phyloP scores from a whole-genome alignment of 2,329 filamentous ascomycete species.

The Fusarium nisikadoi region DNA sequence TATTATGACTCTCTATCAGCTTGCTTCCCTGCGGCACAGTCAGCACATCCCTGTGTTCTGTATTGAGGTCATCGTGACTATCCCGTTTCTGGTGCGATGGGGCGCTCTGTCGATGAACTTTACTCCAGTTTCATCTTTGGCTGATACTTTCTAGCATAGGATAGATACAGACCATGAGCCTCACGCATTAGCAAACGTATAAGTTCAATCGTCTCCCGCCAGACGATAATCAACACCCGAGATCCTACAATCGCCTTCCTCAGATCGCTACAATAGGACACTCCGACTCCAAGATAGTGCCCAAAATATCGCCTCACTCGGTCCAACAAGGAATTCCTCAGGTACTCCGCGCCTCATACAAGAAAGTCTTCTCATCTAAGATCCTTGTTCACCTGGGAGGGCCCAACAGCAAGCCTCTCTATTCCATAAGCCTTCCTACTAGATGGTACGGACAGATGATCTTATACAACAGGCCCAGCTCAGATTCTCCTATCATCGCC shows the following conservation, averaged over 20 bases:
- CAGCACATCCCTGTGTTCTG: background rate
- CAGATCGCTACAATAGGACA: conserved; percentile 2
- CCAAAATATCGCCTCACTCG: background rate
- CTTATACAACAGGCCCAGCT: conserved; percentile 2
- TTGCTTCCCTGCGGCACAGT: background rate
- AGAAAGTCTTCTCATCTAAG: conserved; percentile 10
- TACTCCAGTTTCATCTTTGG: background rate
- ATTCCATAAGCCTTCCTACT: background rate
- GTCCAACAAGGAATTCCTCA: background rate
- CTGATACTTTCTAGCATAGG: background rate
- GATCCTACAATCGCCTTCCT: background rate
- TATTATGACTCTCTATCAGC: background rate
- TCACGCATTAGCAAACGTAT: rapidly evolving
- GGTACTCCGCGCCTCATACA: conserved; percentile 6
- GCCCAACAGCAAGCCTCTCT: background rate
- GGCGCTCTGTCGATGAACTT: background rate
- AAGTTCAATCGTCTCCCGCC: no score
- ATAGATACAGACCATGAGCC: background rate
- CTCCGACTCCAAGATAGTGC: background rate
- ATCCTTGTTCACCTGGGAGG: conserved; percentile 9
- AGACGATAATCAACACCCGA: background rate
- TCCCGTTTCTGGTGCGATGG: background rate
- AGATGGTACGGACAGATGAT: conserved; percentile 16
- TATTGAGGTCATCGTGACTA: background rate
- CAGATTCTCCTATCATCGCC: background rate